These are phyloP conservation scores for Hyphopichia burtonii DNA, from an alignment of 1,139 yeast genomes.

Conservation along the genomic window DNA sequence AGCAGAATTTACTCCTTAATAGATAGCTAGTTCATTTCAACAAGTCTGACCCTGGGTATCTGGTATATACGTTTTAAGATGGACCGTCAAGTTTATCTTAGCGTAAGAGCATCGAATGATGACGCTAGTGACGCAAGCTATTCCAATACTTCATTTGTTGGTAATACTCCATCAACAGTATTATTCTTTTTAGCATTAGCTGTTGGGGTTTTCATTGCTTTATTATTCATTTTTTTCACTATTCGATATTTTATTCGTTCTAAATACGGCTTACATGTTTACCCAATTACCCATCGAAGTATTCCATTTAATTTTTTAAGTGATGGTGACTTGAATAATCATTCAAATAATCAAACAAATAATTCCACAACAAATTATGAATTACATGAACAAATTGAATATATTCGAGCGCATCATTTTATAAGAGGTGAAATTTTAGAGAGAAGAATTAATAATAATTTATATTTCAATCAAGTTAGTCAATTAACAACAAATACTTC, in stretches of 20 bases:
- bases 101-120: not conserved
- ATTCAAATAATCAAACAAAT: not conserved
- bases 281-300: constrained; percentile 32
- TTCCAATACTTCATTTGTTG: constrained; percentile 28
- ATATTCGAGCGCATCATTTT: constrained; percentile 31
- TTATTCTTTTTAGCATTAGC: constrained; percentile 62
- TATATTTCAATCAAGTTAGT: not conserved
- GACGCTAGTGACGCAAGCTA: not conserved
- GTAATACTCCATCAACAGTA: constrained; percentile 57
- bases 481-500: not conserved
- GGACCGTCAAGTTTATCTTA: too few species aligned
- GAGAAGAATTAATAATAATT: constrained; percentile 17
- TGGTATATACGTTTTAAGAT: too few species aligned
- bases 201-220: constrained; percentile 58
- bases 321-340: not conserved
- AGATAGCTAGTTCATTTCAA: too few species aligned
- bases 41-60: too few species aligned
- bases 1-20: too few species aligned
- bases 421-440: constrained; percentile 32
- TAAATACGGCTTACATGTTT: constrained; percentile 52
- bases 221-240: constrained; percentile 57
- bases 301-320: constrained; percentile 3
- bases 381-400: constrained; percentile 35
- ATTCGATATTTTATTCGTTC: constrained; percentile 57
- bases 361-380: constrained; percentile 20